Base-by-base conservation (phyloP, 2,329 filamentous ascomycete genomes). In the Teratosphaeria epicoccoides region DNA sequence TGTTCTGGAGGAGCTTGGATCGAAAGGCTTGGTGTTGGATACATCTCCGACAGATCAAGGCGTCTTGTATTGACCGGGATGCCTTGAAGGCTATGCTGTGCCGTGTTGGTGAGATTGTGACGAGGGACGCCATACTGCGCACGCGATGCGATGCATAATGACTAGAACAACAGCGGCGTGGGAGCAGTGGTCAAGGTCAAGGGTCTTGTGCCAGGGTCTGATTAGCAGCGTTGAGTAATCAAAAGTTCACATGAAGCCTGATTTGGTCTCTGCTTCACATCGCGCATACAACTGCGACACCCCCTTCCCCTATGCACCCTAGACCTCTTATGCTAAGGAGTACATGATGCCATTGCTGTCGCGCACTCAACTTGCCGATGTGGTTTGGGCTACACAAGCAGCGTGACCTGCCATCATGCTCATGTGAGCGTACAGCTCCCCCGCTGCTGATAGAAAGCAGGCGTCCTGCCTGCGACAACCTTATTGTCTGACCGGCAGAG, bases 21-120 rank as follows among this genome's bases (percentile, higher is more conserved):
- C 44, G 44, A 22, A 40, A 24, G 26, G 58, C 52, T 43, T 62
- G 60, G 22, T 65, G 58, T 37, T 66, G 65, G 2, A 67, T 52
- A 56, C 66, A 68, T 50, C 64, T 59, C 25, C 56, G 57, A 55
- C 66, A 66, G 46, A 63, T 55, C 50, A 66, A 66, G 9, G 58
- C 54, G 20, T 61, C 57, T 46, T 60, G 9, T 52, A 53, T 23
- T 58, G 12, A 25, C n/a, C 23, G 25, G 17, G 25, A 37, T 40
- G 55, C 53, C 44, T 56, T 60, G 20, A 53, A 50, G 6, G 56
- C 56, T 6, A 62, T 52, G 4, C 58, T 52, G 22, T 56, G 48
- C 20, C 61, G 56, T 11, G 63, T 46, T 25, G 61, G 56, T 45
- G 61, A 56, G 37, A 59, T 49, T 22, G 43, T 50, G 28, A 54